Base-by-base conservation (phyloP, 768 basidiomycete genomes). In the Lactarius deliciosus region DNA sequence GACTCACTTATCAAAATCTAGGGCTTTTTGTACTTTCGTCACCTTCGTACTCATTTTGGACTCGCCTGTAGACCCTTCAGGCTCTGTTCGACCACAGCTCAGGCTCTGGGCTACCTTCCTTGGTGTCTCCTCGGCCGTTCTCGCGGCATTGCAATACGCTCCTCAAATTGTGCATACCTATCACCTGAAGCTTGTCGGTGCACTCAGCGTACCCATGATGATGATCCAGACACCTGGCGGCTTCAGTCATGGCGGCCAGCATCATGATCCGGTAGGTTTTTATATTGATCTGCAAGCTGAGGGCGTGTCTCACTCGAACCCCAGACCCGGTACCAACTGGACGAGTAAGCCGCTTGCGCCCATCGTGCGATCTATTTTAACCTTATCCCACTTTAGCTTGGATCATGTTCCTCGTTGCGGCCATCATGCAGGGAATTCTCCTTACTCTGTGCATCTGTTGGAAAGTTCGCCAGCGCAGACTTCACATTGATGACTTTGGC, bases 121-220 rank as follows among this genome's bases (percentile, higher is more conserved):
- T 5, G 97, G 97, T 9, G 78, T 98, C 28, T 83, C 87, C 2
- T 89, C 92, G 1, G 89, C 92, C 3, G 43, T 87, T 0, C 83
- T 97, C 6, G 90, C 94, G 1, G 85, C 86, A 5, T 78, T 91
- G 6, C 96, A 99, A 76, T 99, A 98, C 68, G 82, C 87, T 0
- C 96, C 96, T 0, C 96, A 97, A 75, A 80, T 99, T 30, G 70
- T 84, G 15, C 86, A 89, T 67, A 98, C 96, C 1, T 97, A 89
- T 71, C 79, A 78, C 5, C 76, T 83, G 36, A 90, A 87, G 73
- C 83, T 96, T 15, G 95, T 98, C 10, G 96, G 96, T 3, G 94
- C 94, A 0, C 80, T 98, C 18, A 95, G 93, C 73, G 91, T 99
- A 64, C 90, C 91, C 1, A 98, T 94, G 87, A 98, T 99, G 96